Conservation (phyloP, 805 yeast species). For the Saccharomycopsis malanga region DNA sequence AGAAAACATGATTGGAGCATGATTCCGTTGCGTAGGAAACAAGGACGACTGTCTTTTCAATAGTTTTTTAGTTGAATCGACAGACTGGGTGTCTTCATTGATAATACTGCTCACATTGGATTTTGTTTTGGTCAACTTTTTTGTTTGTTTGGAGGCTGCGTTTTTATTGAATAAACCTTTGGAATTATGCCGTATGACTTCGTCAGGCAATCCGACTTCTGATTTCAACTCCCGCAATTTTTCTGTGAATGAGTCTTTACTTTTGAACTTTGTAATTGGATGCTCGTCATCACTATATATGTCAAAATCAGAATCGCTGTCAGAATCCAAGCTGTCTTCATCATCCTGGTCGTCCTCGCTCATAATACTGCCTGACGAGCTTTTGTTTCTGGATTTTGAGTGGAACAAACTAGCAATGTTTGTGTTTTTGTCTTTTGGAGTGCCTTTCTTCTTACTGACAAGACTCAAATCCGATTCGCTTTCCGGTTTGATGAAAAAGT, state of each 20-base stretch:
- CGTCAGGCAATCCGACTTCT: conserved; percentile 8
- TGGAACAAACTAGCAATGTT: not conserved
- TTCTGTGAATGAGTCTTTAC: conserved; percentile 19
- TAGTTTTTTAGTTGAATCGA: conserved; percentile 6
- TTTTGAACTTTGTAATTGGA: conserved; percentile 15
- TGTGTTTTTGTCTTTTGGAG: not conserved
- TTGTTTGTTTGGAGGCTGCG: not conserved
- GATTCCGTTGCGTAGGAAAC: conserved; percentile 8
- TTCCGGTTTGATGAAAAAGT: not conserved
- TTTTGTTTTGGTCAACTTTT: not conserved
- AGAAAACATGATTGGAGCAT: conserved; percentile 14
- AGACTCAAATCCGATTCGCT: not conserved
- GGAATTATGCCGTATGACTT: not conserved
- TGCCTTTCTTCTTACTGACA: not conserved
- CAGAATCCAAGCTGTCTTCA: conserved; percentile 4
- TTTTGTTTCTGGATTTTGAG: not conserved
- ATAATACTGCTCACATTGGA: not conserved
- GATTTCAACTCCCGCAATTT: conserved; percentile 13
- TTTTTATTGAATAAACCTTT: not conserved
- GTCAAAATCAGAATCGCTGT: conserved; percentile 8
- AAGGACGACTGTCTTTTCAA: conserved; percentile 15
- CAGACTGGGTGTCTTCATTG: conserved; percentile 1
- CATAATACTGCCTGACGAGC: conserved; percentile 9
- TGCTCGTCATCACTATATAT: conserved; percentile 9
- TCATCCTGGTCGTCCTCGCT: conserved; percentile 6